phyloP scores from a whole-genome alignment of 1,139 yeast species.

The Magnusiomyces suaveolens region DNA sequence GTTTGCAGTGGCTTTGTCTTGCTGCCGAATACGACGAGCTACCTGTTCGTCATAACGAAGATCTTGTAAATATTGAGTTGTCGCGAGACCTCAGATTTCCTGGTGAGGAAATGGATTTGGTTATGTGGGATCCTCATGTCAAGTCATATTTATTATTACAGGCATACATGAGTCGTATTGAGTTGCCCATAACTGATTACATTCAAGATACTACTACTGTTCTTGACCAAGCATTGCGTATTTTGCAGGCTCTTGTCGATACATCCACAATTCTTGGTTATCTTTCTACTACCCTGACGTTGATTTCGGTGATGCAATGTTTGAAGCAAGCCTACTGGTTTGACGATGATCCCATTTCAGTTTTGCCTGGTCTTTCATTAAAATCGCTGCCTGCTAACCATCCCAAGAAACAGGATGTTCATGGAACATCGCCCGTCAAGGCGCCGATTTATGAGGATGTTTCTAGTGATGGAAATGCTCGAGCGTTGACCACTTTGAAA shows the following conservation, averaged over 20 bases:
- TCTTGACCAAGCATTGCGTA: constrained; percentile 87
- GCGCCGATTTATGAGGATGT: constrained; percentile 8
- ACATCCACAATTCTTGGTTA: constrained; percentile 80
- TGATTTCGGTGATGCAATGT: constrained; percentile 71
- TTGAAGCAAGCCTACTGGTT: constrained; percentile 84
- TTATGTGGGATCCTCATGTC: constrained; percentile 93
- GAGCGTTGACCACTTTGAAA: constrained; percentile 14
- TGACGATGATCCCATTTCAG: constrained; percentile 59
- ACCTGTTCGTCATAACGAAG: constrained; percentile 94
- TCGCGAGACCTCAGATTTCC: constrained; percentile 72
- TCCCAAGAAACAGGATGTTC: constrained; percentile 20
- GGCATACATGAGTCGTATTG: constrained; percentile 75
- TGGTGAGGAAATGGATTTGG: constrained; percentile 43
- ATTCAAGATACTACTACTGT: constrained; percentile 90
- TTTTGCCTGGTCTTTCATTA: constrained; percentile 58
- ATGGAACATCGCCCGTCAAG: constrained; percentile 21
- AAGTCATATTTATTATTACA: constrained; percentile 79
- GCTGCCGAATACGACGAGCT: constrained; percentile 88
- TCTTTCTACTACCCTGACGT: constrained; percentile 46
- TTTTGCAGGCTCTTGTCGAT: constrained; percentile 85
- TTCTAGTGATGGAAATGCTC: background rate
- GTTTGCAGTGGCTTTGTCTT: constrained; percentile 60
- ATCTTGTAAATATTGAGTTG: constrained; percentile 80
- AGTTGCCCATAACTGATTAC: constrained; percentile 90
- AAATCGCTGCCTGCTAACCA: constrained; percentile 26